Evolutionary conservation across 1,284 basidiomycete genomes (phyloP).

Genomic region (Heterobasidion occidentale): DNA sequence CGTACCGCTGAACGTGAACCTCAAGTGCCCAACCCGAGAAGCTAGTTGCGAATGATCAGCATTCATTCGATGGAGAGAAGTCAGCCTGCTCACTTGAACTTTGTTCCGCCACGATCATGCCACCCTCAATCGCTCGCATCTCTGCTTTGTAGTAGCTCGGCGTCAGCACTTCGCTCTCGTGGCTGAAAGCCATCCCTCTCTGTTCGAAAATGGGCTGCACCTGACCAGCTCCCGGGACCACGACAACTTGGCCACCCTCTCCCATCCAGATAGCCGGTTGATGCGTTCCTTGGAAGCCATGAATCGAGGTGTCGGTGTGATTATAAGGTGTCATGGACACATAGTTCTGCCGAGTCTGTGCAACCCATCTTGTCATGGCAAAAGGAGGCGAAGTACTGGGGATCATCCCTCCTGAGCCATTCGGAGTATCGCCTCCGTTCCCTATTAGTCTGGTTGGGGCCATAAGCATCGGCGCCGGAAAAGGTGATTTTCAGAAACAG

Average conservation of each 20-base stretch:
- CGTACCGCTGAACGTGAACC: constrained; percentile 56
- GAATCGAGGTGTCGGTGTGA: constrained; percentile 51
- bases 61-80: constrained; percentile 1
- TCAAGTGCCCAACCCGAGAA: constrained; percentile 71
- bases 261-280: constrained; percentile 93
- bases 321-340: constrained; percentile 78
- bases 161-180: constrained; percentile 53
- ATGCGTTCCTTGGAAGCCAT: constrained; percentile 74
- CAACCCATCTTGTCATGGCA: constrained; percentile 77
- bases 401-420: constrained; percentile 63
- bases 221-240: constrained; percentile 52
- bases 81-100: constrained; percentile 49
- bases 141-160: constrained; percentile 64
- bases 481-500: no score
- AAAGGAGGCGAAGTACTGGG: constrained; percentile 73
- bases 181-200: constrained; percentile 51
- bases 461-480: no score
- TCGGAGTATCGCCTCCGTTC: constrained; percentile 62
- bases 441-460: constrained; percentile 47
- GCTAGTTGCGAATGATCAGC: constrained; percentile 29
- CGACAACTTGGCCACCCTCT: constrained; percentile 60
- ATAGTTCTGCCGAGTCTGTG: constrained; percentile 63
- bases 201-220: constrained; percentile 49
- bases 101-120: constrained; percentile 54
- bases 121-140: constrained; percentile 43